A percentile compares a stretch with the other conserved stretches of the same genome.
Conservation (phyloP, 2,329 filamentous ascomycete genomes). For the Dothiorella sarmentorum region DNA sequence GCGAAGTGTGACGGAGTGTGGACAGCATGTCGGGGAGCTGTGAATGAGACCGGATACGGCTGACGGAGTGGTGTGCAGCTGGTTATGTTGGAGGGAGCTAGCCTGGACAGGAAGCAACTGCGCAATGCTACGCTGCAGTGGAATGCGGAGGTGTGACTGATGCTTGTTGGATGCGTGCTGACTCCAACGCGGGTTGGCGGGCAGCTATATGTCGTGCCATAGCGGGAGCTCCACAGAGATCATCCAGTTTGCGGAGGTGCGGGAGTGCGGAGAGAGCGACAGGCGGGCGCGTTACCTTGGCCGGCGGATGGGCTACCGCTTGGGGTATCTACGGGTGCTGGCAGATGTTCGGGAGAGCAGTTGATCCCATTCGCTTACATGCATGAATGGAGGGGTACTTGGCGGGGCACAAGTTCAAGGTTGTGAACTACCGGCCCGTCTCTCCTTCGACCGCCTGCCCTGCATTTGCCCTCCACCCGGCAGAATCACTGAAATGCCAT, state of each 20-base stretch:
- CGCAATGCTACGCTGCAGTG: conserved; percentile 2
- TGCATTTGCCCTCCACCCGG: not conserved
- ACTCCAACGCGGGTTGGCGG: not conserved
- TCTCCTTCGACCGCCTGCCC: conserved; percentile 17
- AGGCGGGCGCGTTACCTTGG: not conserved
- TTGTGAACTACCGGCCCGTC: conserved; percentile 18
- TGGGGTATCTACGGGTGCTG: not conserved
- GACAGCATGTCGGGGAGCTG: conserved; percentile 28
- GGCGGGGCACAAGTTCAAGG: not conserved
- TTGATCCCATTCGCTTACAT: conserved; percentile 1
- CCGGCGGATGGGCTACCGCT: not conserved
- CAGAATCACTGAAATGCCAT: not conserved
- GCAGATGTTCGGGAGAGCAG: not conserved
- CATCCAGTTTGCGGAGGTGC: not conserved
- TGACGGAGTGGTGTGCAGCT: not conserved
- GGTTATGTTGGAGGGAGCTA: not conserved
- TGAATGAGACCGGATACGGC: not conserved
- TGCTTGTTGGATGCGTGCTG: not conserved
- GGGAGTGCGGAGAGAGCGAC: conserved; percentile 3
- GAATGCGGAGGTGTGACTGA: not conserved
- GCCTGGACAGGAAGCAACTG: not conserved
- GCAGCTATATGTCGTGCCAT: conserved; percentile 9
- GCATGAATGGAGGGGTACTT: conserved; percentile 10
- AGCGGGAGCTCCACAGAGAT: not conserved
- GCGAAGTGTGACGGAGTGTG: conserved; percentile 26